Evolutionary conservation across 2,329 filamentous ascomycete genomes (phyloP), one percentile per base, ranked within the genome.

Genomic region (Fusarium nanum): DNA sequence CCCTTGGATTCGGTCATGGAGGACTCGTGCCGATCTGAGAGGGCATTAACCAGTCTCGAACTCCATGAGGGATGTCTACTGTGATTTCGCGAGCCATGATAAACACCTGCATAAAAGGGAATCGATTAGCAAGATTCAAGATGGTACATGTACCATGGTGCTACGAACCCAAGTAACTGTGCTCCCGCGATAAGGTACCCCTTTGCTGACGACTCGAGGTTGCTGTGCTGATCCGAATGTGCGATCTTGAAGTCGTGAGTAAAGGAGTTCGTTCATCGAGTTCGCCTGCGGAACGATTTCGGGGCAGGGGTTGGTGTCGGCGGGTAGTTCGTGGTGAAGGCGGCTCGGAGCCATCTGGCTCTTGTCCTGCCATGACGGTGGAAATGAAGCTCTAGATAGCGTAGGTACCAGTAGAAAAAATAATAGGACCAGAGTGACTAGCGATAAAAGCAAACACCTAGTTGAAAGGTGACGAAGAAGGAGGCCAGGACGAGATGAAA

Each of bases 1-100:
- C 85, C 82, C 75, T 90, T 92, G 50, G 90, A 90, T 67, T 91
- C 89, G 66, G 85, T 80, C 80, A 91, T 82, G 65, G 52, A 55
- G 12, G 85, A 86, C 30, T 87, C 84, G 73, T 85, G 87, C 68
- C 85, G 83, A 74, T 86, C 89, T 61, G 81, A 83, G 60, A 92
- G 83, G 56, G 88, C 91, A 64, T 86, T 87, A 63, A 87, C 87
- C 25, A 92, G 83, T 20, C 91, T 87, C 42, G 86, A 83, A 20
- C 87, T 83, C 84, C 85, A 89, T 18, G 89, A 91, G 23, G 83
- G 84, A 45, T 85, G 83, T 46, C 89, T 86, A 72, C 82, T 87
- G 77, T 90, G 87, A 73, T 89, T 82, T 64, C 83, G 82, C 27
- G 78, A 75, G 49, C 78, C 76, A 52, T 80, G 76, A 57, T 78